Conservation (phyloP, 2,329 filamentous ascomycete species). For the Cercospora sojina region DNA sequence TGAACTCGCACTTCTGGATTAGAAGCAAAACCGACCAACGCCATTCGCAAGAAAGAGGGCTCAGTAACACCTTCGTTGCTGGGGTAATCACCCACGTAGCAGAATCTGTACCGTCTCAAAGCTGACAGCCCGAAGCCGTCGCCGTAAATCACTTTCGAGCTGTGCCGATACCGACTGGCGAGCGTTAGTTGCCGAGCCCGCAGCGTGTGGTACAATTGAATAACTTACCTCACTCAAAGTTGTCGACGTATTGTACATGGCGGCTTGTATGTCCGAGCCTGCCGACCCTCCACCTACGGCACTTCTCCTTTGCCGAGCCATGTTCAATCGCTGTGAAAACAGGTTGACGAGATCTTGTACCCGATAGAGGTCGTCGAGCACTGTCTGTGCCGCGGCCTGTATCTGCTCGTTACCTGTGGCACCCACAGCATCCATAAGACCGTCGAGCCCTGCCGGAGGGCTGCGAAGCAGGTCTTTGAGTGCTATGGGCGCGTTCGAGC, state of each 20-base stretch:
- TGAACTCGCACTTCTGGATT: not conserved
- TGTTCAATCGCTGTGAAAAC: conserved; percentile 5
- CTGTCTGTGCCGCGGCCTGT: conserved; percentile 4
- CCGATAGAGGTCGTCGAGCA: conserved; percentile 8
- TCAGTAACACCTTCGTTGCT: not conserved
- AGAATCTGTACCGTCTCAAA: conserved; percentile 11
- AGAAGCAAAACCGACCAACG: not conserved
- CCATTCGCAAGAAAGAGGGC: not conserved
- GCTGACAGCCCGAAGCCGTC: conserved; percentile 5
- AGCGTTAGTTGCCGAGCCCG: not conserved
- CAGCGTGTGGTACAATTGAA: not conserved
- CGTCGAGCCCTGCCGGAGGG: conserved; percentile 4
- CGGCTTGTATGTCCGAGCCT: conserved; percentile 2
- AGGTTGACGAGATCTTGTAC: conserved; percentile 9
- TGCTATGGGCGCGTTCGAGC: not conserved
- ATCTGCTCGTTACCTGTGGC: not conserved
- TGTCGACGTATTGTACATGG: conserved; percentile 10
- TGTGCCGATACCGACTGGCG: conserved; percentile 7
- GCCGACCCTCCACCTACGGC: conserved; percentile 2
- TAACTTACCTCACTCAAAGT: conserved; percentile 4
- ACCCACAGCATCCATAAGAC: not conserved
- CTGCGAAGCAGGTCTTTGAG: conserved; percentile 6
- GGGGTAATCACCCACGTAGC: not conserved
- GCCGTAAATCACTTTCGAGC: conserved; percentile 9
- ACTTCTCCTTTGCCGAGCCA: conserved; percentile 6